These are phyloP conservation scores for Macrolepiota dolichaula DNA, from an alignment of 768 basidiomycete species.

Conservation along the genomic window DNA sequence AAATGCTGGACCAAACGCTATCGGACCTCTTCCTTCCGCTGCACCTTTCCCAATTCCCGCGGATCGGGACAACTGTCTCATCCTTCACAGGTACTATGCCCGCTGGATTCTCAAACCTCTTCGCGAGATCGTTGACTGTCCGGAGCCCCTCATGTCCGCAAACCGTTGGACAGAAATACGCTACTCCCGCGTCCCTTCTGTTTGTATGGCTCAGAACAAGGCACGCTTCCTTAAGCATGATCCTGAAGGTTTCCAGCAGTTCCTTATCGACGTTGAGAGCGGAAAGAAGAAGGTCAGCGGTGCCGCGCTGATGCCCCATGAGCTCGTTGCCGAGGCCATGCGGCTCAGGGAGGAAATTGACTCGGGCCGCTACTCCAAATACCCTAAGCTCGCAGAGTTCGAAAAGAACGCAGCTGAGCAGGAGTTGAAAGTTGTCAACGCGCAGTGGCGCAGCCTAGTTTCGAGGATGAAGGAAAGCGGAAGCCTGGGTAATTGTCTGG, in stretches of 20 bases:
- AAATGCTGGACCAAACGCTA: conserved; percentile 27
- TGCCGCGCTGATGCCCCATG: conserved; percentile 64
- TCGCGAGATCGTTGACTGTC: conserved; percentile 38
- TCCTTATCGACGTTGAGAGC: conserved; percentile 51
- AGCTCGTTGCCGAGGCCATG: conserved; percentile 43
- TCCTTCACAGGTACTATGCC: conserved; percentile 56
- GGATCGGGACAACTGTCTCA: conserved; percentile 26
- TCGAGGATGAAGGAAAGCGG: conserved; percentile 49
- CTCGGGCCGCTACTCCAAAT: conserved; percentile 13
- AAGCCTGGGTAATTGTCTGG: conserved; percentile 57
- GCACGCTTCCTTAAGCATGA: conserved; percentile 57
- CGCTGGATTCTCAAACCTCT: conserved; percentile 59
- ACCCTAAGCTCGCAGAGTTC: conserved; percentile 21
- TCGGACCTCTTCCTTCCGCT: conserved; percentile 13
- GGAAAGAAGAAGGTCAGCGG: conserved; percentile 60
- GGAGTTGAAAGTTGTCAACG: conserved; percentile 47
- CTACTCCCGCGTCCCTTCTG: conserved; percentile 57
- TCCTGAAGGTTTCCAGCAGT: conserved; percentile 51
- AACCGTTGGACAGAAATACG: conserved; percentile 54
- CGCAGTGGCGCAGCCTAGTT: conserved; percentile 66
- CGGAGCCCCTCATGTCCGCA: conserved; percentile 62
- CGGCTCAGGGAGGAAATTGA: background rate
- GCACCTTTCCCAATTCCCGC: conserved; percentile 13
- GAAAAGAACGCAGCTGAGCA: conserved; percentile 28
- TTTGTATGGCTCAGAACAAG: conserved; percentile 60